Percentiles rank a stretch among this genome's conserved stretches.
These are phyloP conservation scores for Xylaria longipes DNA, from an alignment of 495 filamentous ascomycete species.

Conservation along the genomic window DNA sequence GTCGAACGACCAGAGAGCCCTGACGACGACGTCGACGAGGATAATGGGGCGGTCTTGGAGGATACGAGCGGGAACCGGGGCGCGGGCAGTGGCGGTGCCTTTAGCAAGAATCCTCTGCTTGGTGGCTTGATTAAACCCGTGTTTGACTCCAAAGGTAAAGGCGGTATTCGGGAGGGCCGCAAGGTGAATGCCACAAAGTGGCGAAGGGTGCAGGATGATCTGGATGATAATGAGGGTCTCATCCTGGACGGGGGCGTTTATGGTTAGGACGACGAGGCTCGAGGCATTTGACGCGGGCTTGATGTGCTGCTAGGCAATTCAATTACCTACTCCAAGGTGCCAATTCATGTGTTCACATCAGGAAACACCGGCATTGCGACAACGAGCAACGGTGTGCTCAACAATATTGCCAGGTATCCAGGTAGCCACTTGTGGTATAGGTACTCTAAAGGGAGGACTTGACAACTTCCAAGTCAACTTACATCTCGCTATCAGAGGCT, in stretches of 20 bases:
- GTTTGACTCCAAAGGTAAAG: constrained; percentile 64
- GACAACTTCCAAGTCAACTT: too few species aligned
- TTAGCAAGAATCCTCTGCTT: constrained; percentile 84
- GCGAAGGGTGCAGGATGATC: constrained; percentile 91
- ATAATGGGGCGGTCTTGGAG: constrained; percentile 18
- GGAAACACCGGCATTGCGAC: neutral
- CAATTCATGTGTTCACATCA: neutral
- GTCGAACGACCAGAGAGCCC: constrained; percentile 59
- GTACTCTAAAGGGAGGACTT: too few species aligned
- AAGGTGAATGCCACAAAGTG: constrained; percentile 64
- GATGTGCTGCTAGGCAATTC: too few species aligned
- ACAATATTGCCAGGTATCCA: too few species aligned
- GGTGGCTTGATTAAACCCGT: constrained; percentile 81
- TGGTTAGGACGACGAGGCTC: constrained; percentile 48
- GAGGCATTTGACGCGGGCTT: constrained; percentile 15
- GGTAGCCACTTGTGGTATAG: too few species aligned
- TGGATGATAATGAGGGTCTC: constrained; percentile 88
- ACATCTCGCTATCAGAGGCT: neutral
- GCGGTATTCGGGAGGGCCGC: constrained; percentile 43
- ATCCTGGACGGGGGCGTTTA: constrained; percentile 85
- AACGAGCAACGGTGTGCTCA: neutral
- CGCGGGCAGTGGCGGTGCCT: constrained; percentile 61
- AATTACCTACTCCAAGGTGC: too few species aligned
- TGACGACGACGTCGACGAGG: constrained; percentile 50
- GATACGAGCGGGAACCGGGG: constrained; percentile 38